Conservation (phyloP, 2,329 filamentous ascomycete genomes). For the Fusarium xyrophilum region DNA sequence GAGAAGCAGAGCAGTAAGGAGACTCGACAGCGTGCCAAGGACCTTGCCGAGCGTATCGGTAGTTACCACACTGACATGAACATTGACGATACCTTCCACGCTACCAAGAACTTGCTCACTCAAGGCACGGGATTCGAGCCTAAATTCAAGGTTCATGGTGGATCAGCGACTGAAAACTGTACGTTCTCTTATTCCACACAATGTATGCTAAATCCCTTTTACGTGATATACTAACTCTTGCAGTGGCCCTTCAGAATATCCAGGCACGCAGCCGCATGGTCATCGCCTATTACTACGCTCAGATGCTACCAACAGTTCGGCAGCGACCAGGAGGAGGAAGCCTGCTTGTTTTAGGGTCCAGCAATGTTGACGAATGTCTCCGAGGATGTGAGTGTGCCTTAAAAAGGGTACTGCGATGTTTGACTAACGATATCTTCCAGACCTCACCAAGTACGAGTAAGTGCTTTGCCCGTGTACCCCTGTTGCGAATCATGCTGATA, state of each 20-base stretch:
- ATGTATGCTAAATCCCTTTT: too few relatives aligned
- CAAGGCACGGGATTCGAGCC: conserved; percentile 62
- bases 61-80: conserved; percentile 75
- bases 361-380: conserved; percentile 41
- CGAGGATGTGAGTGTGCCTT: conserved; percentile 9
- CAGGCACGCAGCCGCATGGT: conserved; percentile 28
- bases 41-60: conserved; percentile 68
- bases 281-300: conserved; percentile 48
- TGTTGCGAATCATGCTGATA: background rate
- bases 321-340: conserved; percentile 36
- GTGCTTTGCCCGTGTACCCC: background rate
- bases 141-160: conserved; percentile 64
- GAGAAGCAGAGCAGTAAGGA: conserved; percentile 69
- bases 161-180: conserved; percentile 55
- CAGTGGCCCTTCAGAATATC: conserved; percentile 23
- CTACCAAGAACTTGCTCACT: conserved; percentile 61
- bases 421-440: background rate
- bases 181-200: background rate
- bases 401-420: background rate
- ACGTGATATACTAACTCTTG: conserved; percentile 44
- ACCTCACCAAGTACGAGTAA: conserved; percentile 36
- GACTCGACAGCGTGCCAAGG: conserved; percentile 70
- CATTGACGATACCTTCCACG: conserved; percentile 70
- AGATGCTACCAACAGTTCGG: conserved; percentile 36
- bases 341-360: conserved; percentile 40